These are phyloP conservation scores for Isoetes taiwanensis DNA, from an alignment of 75 land plant genomes.

Conservation along the genomic window DNA sequence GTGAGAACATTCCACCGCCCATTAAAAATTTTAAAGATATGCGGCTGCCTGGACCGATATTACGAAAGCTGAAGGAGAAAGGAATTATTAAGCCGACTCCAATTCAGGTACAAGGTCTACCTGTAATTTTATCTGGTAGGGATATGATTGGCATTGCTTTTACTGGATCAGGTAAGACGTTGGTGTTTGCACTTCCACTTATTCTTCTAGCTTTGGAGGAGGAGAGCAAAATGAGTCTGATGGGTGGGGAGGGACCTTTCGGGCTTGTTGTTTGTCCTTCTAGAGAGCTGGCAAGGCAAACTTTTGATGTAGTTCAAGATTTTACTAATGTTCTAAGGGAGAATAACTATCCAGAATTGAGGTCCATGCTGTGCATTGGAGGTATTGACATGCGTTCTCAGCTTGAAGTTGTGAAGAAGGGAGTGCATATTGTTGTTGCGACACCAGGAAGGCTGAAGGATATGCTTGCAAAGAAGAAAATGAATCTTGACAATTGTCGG, in stretches of 20 bases:
- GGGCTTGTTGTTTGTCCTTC: conserved; percentile 83
- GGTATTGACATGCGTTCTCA: conserved; percentile 93
- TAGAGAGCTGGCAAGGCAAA: conserved; percentile 85
- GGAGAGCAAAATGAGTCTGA: conserved; percentile 65
- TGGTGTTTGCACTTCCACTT: conserved; percentile 80
- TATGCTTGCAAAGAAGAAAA: conserved; percentile 87
- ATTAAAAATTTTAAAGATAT: conserved; percentile 78
- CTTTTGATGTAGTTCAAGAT: conserved; percentile 81
- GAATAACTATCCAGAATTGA: conserved; percentile 45
- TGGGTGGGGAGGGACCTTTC: conserved; percentile 79
- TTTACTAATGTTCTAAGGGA: conserved; percentile 43
- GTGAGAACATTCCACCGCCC: conserved; percentile 79
- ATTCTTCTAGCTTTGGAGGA: conserved; percentile 82
- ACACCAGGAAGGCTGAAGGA: conserved; percentile 91
- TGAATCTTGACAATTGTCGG: conserved; percentile 84
- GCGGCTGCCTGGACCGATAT: conserved; percentile 60
- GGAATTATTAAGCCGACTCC: conserved; percentile 83
- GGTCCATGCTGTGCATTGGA: conserved; percentile 84
- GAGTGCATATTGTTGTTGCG: conserved; percentile 90
- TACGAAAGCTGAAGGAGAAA: conserved; percentile 54
- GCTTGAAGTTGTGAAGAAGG: conserved; percentile 72
- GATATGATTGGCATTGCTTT: conserved; percentile 97
- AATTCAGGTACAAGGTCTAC: conserved; percentile 85
- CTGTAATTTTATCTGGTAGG: conserved; percentile 71
- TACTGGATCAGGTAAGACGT: conserved; percentile 85